Percentiles rank a stretch among this genome's conserved stretches.
These are phyloP conservation scores for Curvularia eragrostidis DNA, from an alignment of 2,329 filamentous ascomycete genomes.

Conservation along the genomic window DNA sequence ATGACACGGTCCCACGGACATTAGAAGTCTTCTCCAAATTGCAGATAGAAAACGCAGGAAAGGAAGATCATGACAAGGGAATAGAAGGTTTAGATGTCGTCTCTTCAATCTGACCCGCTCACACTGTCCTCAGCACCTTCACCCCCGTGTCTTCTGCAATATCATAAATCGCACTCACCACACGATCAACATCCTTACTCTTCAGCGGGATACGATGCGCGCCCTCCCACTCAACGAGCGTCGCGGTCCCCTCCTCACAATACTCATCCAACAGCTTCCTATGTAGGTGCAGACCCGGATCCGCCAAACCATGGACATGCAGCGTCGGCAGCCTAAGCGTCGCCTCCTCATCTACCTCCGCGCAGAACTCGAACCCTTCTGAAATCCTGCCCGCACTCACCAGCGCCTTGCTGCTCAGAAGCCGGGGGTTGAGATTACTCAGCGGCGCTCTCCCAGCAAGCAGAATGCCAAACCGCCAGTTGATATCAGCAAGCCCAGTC, in stretches of 20 bases:
- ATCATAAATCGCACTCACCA: conserved; percentile 61
- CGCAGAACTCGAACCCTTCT: conserved; percentile 50
- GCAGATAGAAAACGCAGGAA: background rate
- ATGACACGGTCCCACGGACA: background rate
- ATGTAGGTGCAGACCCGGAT: conserved; percentile 67
- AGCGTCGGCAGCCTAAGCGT: conserved; percentile 66
- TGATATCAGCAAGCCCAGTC: conserved; percentile 34
- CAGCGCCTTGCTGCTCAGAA: conserved; percentile 46
- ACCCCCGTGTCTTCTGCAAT: conserved; percentile 60
- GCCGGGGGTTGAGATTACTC: conserved; percentile 58
- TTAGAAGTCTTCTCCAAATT: background rate
- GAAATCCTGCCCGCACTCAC: conserved; percentile 53
- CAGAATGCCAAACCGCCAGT: conserved; percentile 67
- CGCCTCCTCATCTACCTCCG: conserved; percentile 51
- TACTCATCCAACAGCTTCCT: conserved; percentile 64
- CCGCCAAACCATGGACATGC: conserved; percentile 70
- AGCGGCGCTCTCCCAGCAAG: conserved; percentile 68
- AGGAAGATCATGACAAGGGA: background rate
- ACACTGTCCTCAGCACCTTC: conserved; percentile 41
- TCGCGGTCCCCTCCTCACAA: conserved; percentile 62
- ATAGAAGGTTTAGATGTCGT: background rate
- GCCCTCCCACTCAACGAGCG: conserved; percentile 75
- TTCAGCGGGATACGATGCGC: conserved; percentile 75
- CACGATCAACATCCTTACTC: conserved; percentile 65
- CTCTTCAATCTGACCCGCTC: background rate